Conservation (phyloP, 768 basidiomycete genomes). For the Boletus pseudopeckii region DNA sequence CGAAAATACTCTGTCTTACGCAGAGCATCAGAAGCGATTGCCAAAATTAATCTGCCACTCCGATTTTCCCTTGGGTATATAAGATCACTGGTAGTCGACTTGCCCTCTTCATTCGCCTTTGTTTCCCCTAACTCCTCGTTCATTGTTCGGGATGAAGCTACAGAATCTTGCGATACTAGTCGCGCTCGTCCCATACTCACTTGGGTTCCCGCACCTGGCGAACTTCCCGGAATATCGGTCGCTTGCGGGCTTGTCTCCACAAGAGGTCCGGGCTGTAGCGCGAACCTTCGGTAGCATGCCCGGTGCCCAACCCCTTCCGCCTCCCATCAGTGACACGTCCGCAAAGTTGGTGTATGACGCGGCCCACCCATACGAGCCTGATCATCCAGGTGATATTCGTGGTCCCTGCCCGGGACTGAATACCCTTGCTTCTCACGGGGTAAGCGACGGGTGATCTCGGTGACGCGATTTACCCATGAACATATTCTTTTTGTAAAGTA, state of each 20-base stretch:
- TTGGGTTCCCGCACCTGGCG: constrained; percentile 14
- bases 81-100: neutral
- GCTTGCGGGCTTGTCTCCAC: constrained; percentile 14
- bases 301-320: constrained; percentile 23
- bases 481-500: constrained; percentile 9
- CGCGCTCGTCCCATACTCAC: constrained; percentile 4
- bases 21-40: too few species aligned
- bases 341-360: constrained; percentile 20
- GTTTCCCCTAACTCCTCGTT: neutral
- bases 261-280: constrained; percentile 12
- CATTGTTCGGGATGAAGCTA: constrained; percentile 1
- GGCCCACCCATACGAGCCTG: constrained; percentile 13
- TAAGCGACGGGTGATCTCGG: constrained; percentile 2
- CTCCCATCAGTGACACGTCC: constrained; percentile 22
- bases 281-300: constrained; percentile 14
- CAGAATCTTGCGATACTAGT: constrained; percentile 2
- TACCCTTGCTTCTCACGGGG: constrained; percentile 25
- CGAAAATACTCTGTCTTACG: neutral
- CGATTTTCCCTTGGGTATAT: neutral
- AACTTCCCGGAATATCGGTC: constrained; percentile 20
- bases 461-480: neutral
- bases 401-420: constrained; percentile 26
- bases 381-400: constrained; percentile 22
- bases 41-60: neutral
- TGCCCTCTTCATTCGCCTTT: too few species aligned